phyloP scores from a whole-genome alignment of 352 stramenopile species.

The Pythium guiyangense region DNA sequence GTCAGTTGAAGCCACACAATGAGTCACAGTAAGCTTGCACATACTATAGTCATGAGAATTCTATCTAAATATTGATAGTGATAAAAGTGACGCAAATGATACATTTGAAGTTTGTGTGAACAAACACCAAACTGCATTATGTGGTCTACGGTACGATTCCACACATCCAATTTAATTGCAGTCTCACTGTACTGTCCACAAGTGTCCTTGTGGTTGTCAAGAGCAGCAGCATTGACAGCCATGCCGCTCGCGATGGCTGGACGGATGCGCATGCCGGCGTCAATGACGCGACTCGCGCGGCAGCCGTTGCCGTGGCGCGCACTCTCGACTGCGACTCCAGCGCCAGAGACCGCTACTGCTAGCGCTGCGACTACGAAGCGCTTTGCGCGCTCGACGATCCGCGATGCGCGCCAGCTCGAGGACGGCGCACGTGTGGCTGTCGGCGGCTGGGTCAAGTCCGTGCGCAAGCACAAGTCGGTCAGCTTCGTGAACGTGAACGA shows the following conservation, averaged over 20 bases:
- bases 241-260: no score
- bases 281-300: background rate
- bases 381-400: conserved; percentile 34
- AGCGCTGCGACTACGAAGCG: background rate
- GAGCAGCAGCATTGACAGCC: background rate
- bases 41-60: no score
- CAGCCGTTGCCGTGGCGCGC: background rate
- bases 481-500: conserved; percentile 97
- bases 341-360: background rate
- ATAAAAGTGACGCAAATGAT: no score
- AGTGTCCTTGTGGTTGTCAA: background rate
- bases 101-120: no score
- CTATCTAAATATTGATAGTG: no score
- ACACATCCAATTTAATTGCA: no score
- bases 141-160: no score
- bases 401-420: conserved; percentile 28
- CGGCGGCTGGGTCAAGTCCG: conserved; percentile 94
- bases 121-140: no score
- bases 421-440: conserved; percentile 43
- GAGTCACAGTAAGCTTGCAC: no score
- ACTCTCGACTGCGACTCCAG: conserved; percentile 1
- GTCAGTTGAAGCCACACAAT: no score
- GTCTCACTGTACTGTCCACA: no score
- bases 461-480: conserved; percentile 96
- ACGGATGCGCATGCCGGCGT: background rate